Evolutionary conservation across 768 basidiomycete genomes (phyloP).

Genomic region (Kockovaella imperatae): DNA sequence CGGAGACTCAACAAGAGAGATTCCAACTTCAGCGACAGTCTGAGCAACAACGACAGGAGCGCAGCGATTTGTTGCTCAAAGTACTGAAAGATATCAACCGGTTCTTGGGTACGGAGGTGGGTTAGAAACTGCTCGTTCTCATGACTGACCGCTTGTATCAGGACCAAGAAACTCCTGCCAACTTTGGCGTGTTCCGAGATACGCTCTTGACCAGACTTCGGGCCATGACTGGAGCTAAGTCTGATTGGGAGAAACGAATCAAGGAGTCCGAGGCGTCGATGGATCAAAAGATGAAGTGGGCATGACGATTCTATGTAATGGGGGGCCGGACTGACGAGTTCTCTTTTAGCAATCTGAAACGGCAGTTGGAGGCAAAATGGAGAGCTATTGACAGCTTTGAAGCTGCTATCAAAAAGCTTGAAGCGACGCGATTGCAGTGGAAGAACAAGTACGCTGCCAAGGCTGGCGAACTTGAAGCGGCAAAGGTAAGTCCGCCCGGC

Average conservation of each 20-base stretch:
- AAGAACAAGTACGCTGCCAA: constrained; percentile 69
- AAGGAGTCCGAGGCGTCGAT: constrained; percentile 71
- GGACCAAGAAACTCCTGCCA: constrained; percentile 52
- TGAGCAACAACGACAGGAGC: constrained; percentile 84
- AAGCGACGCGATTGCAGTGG: constrained; percentile 75
- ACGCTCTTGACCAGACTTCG: constrained; percentile 83
- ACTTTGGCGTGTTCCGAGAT: constrained; percentile 89
- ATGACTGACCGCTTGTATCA: constrained; percentile 7
- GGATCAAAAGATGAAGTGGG: constrained; percentile 57
- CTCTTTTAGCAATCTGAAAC: constrained; percentile 54
- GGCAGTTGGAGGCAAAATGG: constrained; percentile 81
- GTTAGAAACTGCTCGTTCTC: neutral
- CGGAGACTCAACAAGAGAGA: constrained; percentile 48
- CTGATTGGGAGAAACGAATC: constrained; percentile 74
- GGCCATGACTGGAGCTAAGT: constrained; percentile 70
- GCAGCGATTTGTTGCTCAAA: constrained; percentile 80
- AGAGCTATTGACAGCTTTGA: constrained; percentile 91
- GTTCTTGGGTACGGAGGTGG: constrained; percentile 58
- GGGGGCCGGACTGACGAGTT: neutral
- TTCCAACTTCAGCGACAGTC: constrained; percentile 68
- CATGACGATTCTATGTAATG: neutral
- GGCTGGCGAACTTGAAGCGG: constrained; percentile 79
- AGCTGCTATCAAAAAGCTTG: constrained; percentile 67
- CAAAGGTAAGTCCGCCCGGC: constrained; percentile 61
- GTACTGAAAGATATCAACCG: constrained; percentile 94